These are phyloP conservation scores for Neospermospora avenae DNA, from an alignment of 2,329 filamentous ascomycete species.

Conservation along the genomic window DNA sequence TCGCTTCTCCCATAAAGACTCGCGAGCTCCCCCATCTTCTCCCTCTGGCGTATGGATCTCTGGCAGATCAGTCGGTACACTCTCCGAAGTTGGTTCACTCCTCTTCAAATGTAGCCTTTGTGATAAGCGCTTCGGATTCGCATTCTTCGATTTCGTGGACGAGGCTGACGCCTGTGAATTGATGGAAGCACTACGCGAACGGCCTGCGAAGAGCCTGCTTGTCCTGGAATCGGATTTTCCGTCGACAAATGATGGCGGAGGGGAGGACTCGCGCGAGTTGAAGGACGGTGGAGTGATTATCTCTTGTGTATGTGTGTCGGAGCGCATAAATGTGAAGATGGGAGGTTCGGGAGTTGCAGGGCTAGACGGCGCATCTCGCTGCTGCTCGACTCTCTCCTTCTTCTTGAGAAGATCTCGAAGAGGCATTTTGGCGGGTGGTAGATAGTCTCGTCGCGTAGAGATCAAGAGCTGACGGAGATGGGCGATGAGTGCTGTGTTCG, in stretches of 20 bases:
- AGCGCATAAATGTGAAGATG: slow-evolving; percentile 82
- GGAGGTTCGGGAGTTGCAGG: slow-evolving; percentile 27
- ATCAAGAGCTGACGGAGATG: not conserved
- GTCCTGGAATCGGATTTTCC: slow-evolving; percentile 29
- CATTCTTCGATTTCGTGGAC: slow-evolving; percentile 21
- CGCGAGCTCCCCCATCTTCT: slow-evolving; percentile 45
- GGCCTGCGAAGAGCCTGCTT: slow-evolving; percentile 34
- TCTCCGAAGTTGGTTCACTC: slow-evolving; percentile 59
- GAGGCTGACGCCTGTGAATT: slow-evolving; percentile 41
- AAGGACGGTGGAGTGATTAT: slow-evolving; percentile 67
- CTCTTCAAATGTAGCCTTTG: slow-evolving; percentile 67
- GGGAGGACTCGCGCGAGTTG: slow-evolving; percentile 36
- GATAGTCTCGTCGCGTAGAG: not conserved
- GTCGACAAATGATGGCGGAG: slow-evolving; percentile 14
- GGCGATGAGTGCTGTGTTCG: slow-evolving; percentile 2
- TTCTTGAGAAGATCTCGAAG: slow-evolving; percentile 61
- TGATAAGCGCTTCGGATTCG: slow-evolving; percentile 50
- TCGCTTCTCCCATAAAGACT: slow-evolving; percentile 86
- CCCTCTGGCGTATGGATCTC: slow-evolving; percentile 57
- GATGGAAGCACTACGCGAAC: slow-evolving; percentile 42
- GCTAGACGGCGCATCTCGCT: slow-evolving; percentile 18
- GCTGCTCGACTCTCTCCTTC: slow-evolving; percentile 50
- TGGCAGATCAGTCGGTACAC: slow-evolving; percentile 77
- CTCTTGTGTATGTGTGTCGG: slow-evolving; percentile 75
- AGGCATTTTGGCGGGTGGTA: slow-evolving; percentile 45